Percentiles rank a stretch among this genome's conserved stretches.
Conservation (phyloP, 495 filamentous ascomycete genomes). For the Neurospora hispaniola region DNA sequence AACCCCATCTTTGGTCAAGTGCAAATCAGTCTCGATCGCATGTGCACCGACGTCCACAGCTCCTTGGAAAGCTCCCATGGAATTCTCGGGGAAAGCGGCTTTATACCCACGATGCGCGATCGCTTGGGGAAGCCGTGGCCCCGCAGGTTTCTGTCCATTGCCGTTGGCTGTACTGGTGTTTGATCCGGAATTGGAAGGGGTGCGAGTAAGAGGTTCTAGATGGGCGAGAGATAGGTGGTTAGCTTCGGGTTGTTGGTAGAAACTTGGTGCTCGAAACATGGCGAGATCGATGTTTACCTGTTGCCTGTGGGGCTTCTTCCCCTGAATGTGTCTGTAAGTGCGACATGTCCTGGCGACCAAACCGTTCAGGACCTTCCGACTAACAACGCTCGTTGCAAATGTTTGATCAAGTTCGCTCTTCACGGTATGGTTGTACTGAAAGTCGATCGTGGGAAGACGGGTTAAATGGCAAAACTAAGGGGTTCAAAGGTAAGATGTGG, state of each 20-base stretch:
- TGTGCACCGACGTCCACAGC: conserved; percentile 66
- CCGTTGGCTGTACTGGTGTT: neutral
- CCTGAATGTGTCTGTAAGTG: neutral
- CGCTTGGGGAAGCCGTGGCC: conserved; percentile 47
- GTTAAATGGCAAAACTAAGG: neutral
- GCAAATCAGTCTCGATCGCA: conserved; percentile 82
- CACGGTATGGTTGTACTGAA: neutral
- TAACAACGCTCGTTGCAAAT: neutral
- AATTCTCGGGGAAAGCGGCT: conserved; percentile 72
- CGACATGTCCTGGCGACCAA: neutral
- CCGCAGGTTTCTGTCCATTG: neutral
- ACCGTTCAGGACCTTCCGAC: neutral
- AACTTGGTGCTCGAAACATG: neutral
- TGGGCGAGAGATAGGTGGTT: neutral
- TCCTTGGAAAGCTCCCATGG: conserved; percentile 62
- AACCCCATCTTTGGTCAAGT: conserved; percentile 69
- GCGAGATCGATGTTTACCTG: neutral
- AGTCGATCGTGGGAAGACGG: neutral
- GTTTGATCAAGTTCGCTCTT: neutral
- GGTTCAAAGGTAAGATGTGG: neutral
- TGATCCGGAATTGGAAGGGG: neutral
- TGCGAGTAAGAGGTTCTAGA: neutral
- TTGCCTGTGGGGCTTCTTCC: neutral
- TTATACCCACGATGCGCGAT: conserved; percentile 87
- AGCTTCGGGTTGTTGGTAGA: neutral